phyloP scores from a whole-genome alignment of 179 eudicot species.

The Gypsophila paniculata region DNA sequence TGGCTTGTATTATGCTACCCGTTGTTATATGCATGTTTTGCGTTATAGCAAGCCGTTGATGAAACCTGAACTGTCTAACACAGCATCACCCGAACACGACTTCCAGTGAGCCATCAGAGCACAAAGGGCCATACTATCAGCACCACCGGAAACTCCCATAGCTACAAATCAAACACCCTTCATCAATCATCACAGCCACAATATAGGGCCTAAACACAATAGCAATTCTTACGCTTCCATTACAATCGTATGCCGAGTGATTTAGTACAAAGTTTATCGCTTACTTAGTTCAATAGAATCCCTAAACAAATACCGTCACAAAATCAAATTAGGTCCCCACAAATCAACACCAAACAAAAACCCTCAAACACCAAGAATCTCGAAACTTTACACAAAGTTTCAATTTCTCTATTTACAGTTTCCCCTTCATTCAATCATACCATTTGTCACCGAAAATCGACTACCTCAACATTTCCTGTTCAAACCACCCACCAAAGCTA shows the following conservation, averaged over 20 bases:
- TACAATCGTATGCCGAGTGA: no score
- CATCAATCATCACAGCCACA: background rate
- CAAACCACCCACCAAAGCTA: background rate
- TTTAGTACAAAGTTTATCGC: no score
- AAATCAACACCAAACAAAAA: background rate
- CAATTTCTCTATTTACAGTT: background rate
- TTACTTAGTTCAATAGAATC: no score
- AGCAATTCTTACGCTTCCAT: no score
- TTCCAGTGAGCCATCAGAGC: conserved; percentile 73
- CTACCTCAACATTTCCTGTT: no score
- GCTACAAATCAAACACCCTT: conserved; percentile 42
- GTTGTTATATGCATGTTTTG: no score
- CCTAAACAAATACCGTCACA: no score
- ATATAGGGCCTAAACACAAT: no score
- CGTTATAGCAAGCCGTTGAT: conserved; percentile 72
- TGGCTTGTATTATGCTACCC: no score
- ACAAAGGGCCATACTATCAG: conserved; percentile 93
- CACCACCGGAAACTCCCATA: conserved; percentile 93
- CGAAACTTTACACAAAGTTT: background rate
- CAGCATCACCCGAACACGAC: conserved; percentile 26
- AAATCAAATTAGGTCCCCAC: background rate
- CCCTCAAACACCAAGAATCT: background rate
- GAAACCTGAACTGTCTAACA: conserved; percentile 34
- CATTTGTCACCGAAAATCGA: no score
- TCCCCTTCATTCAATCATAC: background rate